Evolutionary conservation across 192 early-diverging fungal species (phyloP).

Genomic region (Backusella tarrabulga): DNA sequence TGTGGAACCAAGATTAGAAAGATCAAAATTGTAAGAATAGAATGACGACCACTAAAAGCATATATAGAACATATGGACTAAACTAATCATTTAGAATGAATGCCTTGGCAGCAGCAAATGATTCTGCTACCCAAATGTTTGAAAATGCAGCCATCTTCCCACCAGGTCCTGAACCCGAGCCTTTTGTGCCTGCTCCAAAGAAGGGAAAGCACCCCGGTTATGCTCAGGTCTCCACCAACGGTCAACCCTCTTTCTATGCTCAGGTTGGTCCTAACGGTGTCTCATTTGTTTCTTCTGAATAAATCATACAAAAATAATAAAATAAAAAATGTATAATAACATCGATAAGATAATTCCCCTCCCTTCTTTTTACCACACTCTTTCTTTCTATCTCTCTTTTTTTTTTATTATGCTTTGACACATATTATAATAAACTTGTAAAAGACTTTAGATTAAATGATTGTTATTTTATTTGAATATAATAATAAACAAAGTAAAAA

Average conservation of each 20-base stretch:
- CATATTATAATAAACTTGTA: too few relatives aligned
- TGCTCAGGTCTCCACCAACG: conserved; percentile 26
- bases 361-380: too few relatives aligned
- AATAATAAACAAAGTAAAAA: too few relatives aligned
- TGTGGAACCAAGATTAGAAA: conserved; percentile 43
- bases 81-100: conserved; percentile 21
- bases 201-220: conserved; percentile 22
- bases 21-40: conserved; percentile 31
- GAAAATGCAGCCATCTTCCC: conserved; percentile 24
- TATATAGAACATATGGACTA: neutral
- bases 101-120: conserved; percentile 26
- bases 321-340: neutral
- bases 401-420: too few relatives aligned
- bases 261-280: conserved; percentile 25
- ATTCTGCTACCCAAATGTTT: conserved; percentile 31
- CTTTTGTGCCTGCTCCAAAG: neutral
- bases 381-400: too few relatives aligned
- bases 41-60: neutral
- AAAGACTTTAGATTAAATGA: too few relatives aligned
- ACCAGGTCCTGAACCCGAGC: conserved; percentile 1
- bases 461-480: too few relatives aligned
- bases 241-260: conserved; percentile 28
- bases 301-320: neutral
- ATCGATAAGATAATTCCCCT: neutral
- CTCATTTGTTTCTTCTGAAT: conserved; percentile 23